phyloP scores from a whole-genome alignment of 2,329 filamentous ascomycete species.

The Aspergillus transmontanensis region DNA sequence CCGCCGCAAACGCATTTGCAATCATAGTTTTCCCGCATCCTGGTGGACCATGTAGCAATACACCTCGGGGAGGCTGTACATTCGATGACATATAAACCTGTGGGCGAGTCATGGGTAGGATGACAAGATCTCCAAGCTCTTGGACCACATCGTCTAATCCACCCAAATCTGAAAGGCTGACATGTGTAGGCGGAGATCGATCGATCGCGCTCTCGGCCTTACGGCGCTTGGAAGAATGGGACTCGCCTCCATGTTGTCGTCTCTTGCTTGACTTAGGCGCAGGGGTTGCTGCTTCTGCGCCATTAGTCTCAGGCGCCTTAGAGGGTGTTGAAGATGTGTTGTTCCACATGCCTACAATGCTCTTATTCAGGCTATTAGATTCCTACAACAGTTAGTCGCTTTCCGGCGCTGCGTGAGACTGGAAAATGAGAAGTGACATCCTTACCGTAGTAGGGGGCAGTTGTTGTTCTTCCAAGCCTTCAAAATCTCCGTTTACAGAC shows the following conservation, averaged over 20 bases:
- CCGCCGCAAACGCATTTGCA: slow-evolving; percentile 75
- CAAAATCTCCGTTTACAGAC: slow-evolving; percentile 54
- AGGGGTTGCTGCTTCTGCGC: slow-evolving; percentile 25
- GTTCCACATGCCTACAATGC: slow-evolving; percentile 63
- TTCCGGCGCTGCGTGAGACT: background rate
- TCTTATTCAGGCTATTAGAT: slow-evolving; percentile 67
- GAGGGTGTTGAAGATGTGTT: slow-evolving; percentile 41
- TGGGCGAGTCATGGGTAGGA: slow-evolving; percentile 70
- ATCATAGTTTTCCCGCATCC: slow-evolving; percentile 87
- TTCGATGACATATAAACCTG: slow-evolving; percentile 67
- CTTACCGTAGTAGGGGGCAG: slow-evolving; percentile 31
- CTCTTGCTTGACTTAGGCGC: slow-evolving; percentile 51
- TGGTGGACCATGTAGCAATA: slow-evolving; percentile 79
- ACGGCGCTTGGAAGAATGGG: slow-evolving; percentile 63
- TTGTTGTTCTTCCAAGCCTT: slow-evolving; percentile 47
- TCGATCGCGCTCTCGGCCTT: slow-evolving; percentile 62
- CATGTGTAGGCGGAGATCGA: slow-evolving; percentile 65
- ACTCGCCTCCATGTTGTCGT: slow-evolving; percentile 66
- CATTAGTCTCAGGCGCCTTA: slow-evolving; percentile 33
- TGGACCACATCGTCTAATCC: slow-evolving; percentile 73
- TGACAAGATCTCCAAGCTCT: slow-evolving; percentile 70
- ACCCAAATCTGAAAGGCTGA: slow-evolving; percentile 72
- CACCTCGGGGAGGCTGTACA: slow-evolving; percentile 71
- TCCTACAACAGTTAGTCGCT: slow-evolving; percentile 41
- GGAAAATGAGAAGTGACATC: background rate